Conservation (phyloP, 257 asterid species). For the Nicotiana tomentosiformis region DNA sequence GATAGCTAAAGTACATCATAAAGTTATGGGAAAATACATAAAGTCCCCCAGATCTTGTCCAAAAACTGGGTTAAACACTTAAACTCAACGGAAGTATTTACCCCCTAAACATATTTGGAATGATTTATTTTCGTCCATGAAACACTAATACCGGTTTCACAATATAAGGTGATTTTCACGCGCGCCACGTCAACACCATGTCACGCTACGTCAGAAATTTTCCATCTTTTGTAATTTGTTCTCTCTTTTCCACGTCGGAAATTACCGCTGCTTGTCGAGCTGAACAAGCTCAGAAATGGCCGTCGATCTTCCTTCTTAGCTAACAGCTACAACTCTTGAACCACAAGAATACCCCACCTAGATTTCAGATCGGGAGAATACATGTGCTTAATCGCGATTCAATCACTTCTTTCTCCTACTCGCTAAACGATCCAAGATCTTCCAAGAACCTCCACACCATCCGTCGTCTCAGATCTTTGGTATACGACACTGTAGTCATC, state of each 20-base stretch:
- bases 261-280: slow-evolving; percentile 74
- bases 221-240: too few relatives aligned
- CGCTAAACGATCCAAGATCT: slow-evolving; percentile 67
- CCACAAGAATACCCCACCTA: slow-evolving; percentile 87
- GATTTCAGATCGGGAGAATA: slow-evolving; percentile 78
- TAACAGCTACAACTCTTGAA: slow-evolving; percentile 73
- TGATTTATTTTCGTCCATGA: too few relatives aligned
- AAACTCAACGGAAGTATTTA: too few relatives aligned
- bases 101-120: too few relatives aligned
- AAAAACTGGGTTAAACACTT: too few relatives aligned
- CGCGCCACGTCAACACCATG: too few relatives aligned
- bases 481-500: slow-evolving; percentile 24
- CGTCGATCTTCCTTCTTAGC: slow-evolving; percentile 63
- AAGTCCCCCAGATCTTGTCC: too few relatives aligned
- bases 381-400: slow-evolving; percentile 61
- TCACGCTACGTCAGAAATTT: too few relatives aligned
- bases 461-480: slow-evolving; percentile 56
- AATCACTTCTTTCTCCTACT: slow-evolving; percentile 38
- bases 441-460: slow-evolving; percentile 58
- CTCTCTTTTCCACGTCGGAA: not conserved
- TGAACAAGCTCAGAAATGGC: slow-evolving; percentile 68
- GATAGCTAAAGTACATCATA: too few relatives aligned
- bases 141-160: too few relatives aligned
- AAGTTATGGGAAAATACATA: too few relatives aligned
- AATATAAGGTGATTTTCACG: too few relatives aligned